These are phyloP conservation scores for Termitomyces sp. DNA, from an alignment of 768 basidiomycete species.

Conservation along the genomic window DNA sequence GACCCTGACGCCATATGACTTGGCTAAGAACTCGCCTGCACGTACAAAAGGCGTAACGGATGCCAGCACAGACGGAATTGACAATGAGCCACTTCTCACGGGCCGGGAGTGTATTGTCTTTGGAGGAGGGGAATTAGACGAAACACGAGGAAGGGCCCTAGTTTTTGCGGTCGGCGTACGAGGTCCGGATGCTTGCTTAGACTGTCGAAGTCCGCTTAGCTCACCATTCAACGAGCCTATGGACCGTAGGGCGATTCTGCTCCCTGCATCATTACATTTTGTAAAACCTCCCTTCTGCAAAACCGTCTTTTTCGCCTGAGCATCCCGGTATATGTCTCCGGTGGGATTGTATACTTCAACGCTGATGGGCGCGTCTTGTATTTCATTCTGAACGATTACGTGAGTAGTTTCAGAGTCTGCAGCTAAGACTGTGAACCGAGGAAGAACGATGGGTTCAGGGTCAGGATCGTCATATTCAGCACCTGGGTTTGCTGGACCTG, in stretches of 20 bases:
- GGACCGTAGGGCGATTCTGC: conserved; percentile 48
- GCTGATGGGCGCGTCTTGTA: conserved; percentile 32
- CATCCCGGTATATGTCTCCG: conserved; percentile 48
- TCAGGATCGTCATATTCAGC: conserved; percentile 24
- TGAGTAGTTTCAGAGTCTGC: conserved; percentile 58
- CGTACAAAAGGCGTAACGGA: conserved; percentile 47
- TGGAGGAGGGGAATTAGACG: conserved; percentile 20
- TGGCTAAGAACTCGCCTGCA: conserved; percentile 23
- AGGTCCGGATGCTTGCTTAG: conserved; percentile 20
- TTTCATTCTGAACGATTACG: conserved; percentile 56
- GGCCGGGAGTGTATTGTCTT: conserved; percentile 21
- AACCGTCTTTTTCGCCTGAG: conserved; percentile 59
- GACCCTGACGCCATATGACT: conserved; percentile 57
- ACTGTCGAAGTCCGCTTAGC: conserved; percentile 18
- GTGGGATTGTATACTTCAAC: conserved; percentile 61
- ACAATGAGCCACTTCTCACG: conserved; percentile 48
- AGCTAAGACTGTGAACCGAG: conserved; percentile 64
- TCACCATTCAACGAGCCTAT: conserved; percentile 20
- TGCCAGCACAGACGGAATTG: conserved; percentile 55
- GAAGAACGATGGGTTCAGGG: conserved; percentile 52
- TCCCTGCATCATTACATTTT: conserved; percentile 58
- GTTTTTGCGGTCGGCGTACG: conserved; percentile 31
- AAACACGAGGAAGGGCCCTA: conserved; percentile 20
- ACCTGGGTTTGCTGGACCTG: conserved; percentile 4
- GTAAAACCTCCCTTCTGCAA: conserved; percentile 55